These are phyloP conservation scores for Synchytrium microbalum DNA, from an alignment of 371 early-diverging fungal genomes.

Conservation along the genomic window DNA sequence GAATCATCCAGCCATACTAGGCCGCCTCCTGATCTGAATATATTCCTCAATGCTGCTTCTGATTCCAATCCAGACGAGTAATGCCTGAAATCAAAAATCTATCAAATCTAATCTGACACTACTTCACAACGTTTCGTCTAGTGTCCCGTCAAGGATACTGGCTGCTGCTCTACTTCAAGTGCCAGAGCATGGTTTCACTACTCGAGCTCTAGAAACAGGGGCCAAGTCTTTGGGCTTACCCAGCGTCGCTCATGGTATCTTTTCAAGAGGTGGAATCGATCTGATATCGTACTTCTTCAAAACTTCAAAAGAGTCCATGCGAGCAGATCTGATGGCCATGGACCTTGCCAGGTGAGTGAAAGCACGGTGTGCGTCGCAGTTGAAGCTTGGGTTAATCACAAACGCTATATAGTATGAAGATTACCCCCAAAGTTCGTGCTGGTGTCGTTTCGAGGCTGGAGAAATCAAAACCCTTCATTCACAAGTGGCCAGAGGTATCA, in stretches of 20 bases:
- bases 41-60: too few relatives aligned
- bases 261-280: conserved; percentile 58
- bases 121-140: conserved; percentile 3
- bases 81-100: too few relatives aligned
- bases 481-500: conserved; percentile 71
- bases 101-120: too few relatives aligned
- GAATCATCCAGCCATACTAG: too few relatives aligned
- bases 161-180: conserved; percentile 61
- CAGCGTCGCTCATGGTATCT: conserved; percentile 62
- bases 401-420: conserved; percentile 17
- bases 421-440: conserved; percentile 47
- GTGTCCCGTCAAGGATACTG: conserved; percentile 34
- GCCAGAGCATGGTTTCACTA: conserved; percentile 66
- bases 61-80: too few relatives aligned
- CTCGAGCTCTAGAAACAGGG: conserved; percentile 55
- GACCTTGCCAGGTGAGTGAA: conserved; percentile 38
- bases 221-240: conserved; percentile 63
- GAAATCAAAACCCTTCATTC: conserved; percentile 60
- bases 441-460: conserved; percentile 61
- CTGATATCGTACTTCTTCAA: conserved; percentile 69
- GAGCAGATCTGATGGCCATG: conserved; percentile 40
- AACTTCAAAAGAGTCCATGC: conserved; percentile 51
- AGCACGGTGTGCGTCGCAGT: neutral
- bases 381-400: neutral
- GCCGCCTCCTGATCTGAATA: too few relatives aligned